Percentiles rank a stretch among this genome's conserved stretches.
These are phyloP conservation scores for Candolleomyces efflorescens DNA, from an alignment of 768 basidiomycete species.

Conservation along the genomic window DNA sequence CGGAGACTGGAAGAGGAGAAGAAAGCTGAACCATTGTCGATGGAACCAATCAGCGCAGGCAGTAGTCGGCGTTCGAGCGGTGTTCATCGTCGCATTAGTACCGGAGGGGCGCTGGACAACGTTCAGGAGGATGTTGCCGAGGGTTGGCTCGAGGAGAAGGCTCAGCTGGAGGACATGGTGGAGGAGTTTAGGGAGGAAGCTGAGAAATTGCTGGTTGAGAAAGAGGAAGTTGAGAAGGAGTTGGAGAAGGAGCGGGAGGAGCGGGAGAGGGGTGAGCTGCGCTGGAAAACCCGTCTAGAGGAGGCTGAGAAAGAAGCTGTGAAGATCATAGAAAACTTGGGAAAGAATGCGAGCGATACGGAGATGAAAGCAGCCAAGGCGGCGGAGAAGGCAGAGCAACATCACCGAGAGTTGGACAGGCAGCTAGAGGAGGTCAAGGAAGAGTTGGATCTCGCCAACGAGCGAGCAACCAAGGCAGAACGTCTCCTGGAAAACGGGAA, in stretches of 20 bases:
- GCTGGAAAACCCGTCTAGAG: constrained; percentile 66
- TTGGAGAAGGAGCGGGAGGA: constrained; percentile 54
- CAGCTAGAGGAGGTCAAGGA: constrained; percentile 40
- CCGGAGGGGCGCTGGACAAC: constrained; percentile 49
- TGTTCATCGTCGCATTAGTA: constrained; percentile 49
- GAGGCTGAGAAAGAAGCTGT: constrained; percentile 72
- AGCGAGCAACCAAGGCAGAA: constrained; percentile 64
- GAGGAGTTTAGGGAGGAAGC: constrained; percentile 47
- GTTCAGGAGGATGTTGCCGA: constrained; percentile 67
- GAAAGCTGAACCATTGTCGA: constrained; percentile 10
- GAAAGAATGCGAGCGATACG: constrained; percentile 48
- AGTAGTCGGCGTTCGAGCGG: constrained; percentile 30
- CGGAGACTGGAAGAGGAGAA: constrained; percentile 50
- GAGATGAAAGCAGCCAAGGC: constrained; percentile 41
- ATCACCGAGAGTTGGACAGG: constrained; percentile 43
- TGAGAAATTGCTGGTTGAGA: constrained; percentile 41
- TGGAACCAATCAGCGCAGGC: constrained; percentile 22
- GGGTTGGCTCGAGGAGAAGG: constrained; percentile 69
- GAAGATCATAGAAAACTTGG: constrained; percentile 61
- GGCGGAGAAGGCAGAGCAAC: constrained; percentile 32
- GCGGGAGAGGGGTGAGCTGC: constrained; percentile 60
- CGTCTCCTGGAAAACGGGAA: constrained; percentile 55
- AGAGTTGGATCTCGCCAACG: constrained; percentile 52
- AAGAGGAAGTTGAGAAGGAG: constrained; percentile 39
- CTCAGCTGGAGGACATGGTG: constrained; percentile 49